Base-by-base conservation (phyloP, 73 alveolate genomes). In the Paramecium octaurelia region DNA sequence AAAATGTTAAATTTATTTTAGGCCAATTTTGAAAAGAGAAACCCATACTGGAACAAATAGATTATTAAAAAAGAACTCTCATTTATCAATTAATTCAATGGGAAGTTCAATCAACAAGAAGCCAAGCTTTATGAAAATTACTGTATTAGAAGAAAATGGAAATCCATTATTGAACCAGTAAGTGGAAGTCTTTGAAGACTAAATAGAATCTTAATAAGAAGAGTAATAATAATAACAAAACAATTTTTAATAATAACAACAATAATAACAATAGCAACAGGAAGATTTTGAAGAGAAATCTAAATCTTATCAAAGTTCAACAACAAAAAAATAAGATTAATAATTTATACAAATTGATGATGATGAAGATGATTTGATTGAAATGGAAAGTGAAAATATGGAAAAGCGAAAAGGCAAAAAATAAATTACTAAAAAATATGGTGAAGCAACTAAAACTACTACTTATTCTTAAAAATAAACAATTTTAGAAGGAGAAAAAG, bases 101-200 rank as follows among this genome's bases (percentile, higher is more conserved):
- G 91, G 57, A 11, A 42, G 57, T 20, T 80, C 91, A 42, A 59
- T 43, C 9, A 64, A 64, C 21, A 80, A 42, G 24, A 80, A 80
- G 24, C 44, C 76, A 38, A 80, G 91, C 16, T 44, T 80, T 18
- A 80, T 80, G 91, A 80, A 80, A 44, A 80, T 80, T 20, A 48
- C 75, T 0, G 91, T 80, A 44, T 64, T 80, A 38, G 91, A 80
- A 44, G 91, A 80, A 80, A 80, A 80, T 80, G 91, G 91, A 46
- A 80, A 80, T 80, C 64, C 91, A 24, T 35, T 80, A 44, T 35
- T 43, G 8, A 42, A 80, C 24, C 8, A 80, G 29, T 48, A 80
- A 42, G 91, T 80, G 2, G 91, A 80, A 48, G 91, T 80, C 5
- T 42, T 31, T 44, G 91, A 80, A 24, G 70, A 80, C 21, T 23